phyloP scores from a whole-genome alignment of 78 protist species.

The Guillardia theta region DNA sequence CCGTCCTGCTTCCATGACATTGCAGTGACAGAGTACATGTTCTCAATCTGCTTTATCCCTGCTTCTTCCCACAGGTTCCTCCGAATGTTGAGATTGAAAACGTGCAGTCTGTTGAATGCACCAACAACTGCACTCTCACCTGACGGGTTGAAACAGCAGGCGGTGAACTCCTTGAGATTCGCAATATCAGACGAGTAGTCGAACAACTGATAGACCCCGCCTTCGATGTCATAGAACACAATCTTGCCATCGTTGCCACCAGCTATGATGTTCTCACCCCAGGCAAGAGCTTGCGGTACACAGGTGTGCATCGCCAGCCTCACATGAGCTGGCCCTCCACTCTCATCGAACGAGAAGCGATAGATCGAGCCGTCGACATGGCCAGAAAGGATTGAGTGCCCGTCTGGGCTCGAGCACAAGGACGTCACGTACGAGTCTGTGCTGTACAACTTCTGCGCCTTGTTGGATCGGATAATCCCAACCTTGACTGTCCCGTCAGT shows the following conservation, averaged over 20 bases:
- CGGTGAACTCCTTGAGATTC: constrained; percentile 56
- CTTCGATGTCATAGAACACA: constrained; percentile 54
- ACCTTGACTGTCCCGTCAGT: constrained; percentile 52
- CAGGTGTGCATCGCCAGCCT: constrained; percentile 50
- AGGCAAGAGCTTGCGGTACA: constrained; percentile 63
- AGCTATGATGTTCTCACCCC: constrained; percentile 69
- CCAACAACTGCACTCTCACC: constrained; percentile 73
- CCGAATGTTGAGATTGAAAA: constrained; percentile 59
- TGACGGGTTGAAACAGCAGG: constrained; percentile 60
- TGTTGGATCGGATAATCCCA: constrained; percentile 56
- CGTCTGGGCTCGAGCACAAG: constrained; percentile 46
- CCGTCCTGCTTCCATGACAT: constrained; percentile 81
- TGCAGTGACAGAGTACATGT: constrained; percentile 65
- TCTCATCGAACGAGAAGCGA: constrained; percentile 51
- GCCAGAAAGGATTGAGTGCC: constrained; percentile 48
- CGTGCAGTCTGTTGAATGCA: constrained; percentile 65
- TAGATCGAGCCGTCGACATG: constrained; percentile 47
- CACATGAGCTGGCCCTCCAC: not conserved
- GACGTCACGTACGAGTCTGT: constrained; percentile 56
- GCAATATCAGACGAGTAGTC: constrained; percentile 44
- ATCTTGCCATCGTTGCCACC: constrained; percentile 69
- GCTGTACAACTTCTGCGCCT: constrained; percentile 56
- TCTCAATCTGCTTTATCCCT: constrained; percentile 40
- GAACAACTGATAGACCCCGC: constrained; percentile 54
- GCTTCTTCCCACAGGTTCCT: constrained; percentile 69